Evolutionary conservation across 164 flowering plant genomes (phyloP).

Genomic region (Liquidambar formosana): DNA sequence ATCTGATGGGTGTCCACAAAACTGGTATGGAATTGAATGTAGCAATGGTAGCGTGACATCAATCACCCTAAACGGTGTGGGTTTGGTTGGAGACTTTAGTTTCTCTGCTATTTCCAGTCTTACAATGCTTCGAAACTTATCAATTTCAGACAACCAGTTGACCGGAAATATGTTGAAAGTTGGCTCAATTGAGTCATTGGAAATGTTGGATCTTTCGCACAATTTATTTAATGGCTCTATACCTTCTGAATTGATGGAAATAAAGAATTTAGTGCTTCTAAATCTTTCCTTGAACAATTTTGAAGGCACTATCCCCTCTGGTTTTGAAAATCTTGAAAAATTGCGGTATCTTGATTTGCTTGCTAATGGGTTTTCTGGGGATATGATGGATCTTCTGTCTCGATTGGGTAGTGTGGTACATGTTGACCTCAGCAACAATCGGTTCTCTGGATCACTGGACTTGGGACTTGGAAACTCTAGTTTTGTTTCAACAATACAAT

Average conservation of each 20-base stretch:
- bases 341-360: slow-evolving; percentile 57
- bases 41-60: slow-evolving; percentile 45
- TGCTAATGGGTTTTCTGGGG: slow-evolving; percentile 52
- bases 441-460: slow-evolving; percentile 53
- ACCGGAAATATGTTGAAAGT: slow-evolving; percentile 41
- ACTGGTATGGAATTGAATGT: slow-evolving; percentile 65
- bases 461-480: slow-evolving; percentile 40
- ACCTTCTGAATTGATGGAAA: slow-evolving; percentile 32
- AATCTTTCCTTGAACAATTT: slow-evolving; percentile 59
- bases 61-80: slow-evolving; percentile 40
- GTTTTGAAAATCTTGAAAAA: slow-evolving; percentile 34
- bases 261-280: slow-evolving; percentile 40
- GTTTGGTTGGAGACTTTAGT: slow-evolving; percentile 53
- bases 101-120: slow-evolving; percentile 43
- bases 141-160: slow-evolving; percentile 54
- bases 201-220: slow-evolving; percentile 52
- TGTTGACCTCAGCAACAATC: slow-evolving; percentile 65
- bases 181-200: slow-evolving; percentile 37
- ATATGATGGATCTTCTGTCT: slow-evolving; percentile 40
- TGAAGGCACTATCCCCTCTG: slow-evolving; percentile 46
- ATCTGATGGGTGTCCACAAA: slow-evolving; percentile 56
- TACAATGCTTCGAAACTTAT: slow-evolving; percentile 44
- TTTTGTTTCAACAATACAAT: slow-evolving; percentile 49
- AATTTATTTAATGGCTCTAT: slow-evolving; percentile 53
- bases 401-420: slow-evolving; percentile 38